These are phyloP conservation scores for Emericellopsis cladophorae DNA, from an alignment of 2,329 filamentous ascomycete species.

Conservation along the genomic window DNA sequence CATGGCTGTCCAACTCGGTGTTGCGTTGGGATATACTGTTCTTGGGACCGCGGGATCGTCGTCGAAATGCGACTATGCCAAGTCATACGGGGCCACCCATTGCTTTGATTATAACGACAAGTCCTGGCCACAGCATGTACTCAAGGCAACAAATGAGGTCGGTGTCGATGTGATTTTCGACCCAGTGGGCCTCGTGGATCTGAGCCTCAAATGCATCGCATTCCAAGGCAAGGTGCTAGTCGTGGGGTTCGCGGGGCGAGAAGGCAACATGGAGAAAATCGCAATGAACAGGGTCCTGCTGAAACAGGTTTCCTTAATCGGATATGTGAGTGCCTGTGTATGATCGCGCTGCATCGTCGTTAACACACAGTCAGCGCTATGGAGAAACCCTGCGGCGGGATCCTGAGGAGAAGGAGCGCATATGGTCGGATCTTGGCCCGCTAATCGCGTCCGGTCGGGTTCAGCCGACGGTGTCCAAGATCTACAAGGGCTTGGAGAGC, in stretches of 20 bases:
- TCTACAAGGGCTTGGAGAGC: constrained; percentile 35
- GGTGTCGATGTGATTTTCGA: constrained; percentile 48
- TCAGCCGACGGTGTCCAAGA: constrained; percentile 35
- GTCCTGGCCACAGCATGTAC: constrained; percentile 37
- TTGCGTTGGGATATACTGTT: constrained; percentile 36
- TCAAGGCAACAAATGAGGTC: constrained; percentile 28
- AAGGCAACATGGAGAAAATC: constrained; percentile 38
- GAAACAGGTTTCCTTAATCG: constrained; percentile 37
- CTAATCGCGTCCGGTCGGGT: constrained; percentile 33
- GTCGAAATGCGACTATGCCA: constrained; percentile 28
- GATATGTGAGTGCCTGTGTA: constrained; percentile 28
- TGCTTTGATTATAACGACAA: constrained; percentile 25
- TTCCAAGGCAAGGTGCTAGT: constrained; percentile 41
- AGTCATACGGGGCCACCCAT: constrained; percentile 22
- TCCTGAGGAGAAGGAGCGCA: constrained; percentile 29
- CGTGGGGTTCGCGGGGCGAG: constrained; percentile 43
- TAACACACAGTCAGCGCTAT: constrained; percentile 27
- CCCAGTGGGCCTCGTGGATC: constrained; percentile 41
- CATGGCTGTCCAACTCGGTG: constrained; percentile 42
- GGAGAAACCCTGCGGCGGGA: constrained; percentile 40
- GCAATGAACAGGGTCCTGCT: constrained; percentile 41
- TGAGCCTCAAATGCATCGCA: constrained; percentile 38
- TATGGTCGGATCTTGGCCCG: constrained; percentile 36
- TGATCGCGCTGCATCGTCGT: background rate
- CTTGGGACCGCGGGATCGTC: constrained; percentile 36